Percentiles rank a stretch among this genome's conserved stretches.
These are phyloP conservation scores for Yamadazyma paraphyllophila DNA, from an alignment of 805 yeast genomes.

Conservation along the genomic window DNA sequence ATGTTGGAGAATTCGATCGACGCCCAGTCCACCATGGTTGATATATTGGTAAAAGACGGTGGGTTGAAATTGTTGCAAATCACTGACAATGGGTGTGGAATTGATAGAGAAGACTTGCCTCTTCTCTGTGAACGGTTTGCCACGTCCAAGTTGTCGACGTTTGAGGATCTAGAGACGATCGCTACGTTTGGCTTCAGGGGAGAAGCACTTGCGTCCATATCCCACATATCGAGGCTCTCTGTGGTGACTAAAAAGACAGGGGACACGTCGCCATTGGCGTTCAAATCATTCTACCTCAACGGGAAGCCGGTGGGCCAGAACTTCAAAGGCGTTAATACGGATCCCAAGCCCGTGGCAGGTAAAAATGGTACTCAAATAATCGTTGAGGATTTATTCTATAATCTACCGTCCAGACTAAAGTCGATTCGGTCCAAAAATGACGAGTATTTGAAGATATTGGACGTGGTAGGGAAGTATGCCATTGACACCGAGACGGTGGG, in stretches of 20 bases:
- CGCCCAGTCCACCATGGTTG: conserved; percentile 73
- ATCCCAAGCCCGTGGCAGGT: conserved; percentile 80
- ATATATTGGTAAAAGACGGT: conserved; percentile 84
- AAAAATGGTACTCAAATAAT: conserved; percentile 78
- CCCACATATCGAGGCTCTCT: conserved; percentile 80
- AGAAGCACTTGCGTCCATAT: conserved; percentile 92
- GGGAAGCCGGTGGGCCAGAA: conserved; percentile 56
- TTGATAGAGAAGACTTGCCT: conserved; percentile 65
- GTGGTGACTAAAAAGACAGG: conserved; percentile 67
- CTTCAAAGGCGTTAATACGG: conserved; percentile 36
- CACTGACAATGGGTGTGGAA: conserved; percentile 87
- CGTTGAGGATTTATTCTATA: conserved; percentile 88
- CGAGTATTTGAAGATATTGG: conserved; percentile 74
- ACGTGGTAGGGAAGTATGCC: conserved; percentile 80
- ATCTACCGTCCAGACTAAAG: conserved; percentile 73
- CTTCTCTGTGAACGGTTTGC: conserved; percentile 90
- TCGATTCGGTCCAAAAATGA: conserved; percentile 66
- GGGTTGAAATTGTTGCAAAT: conserved; percentile 85
- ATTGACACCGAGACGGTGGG: conserved; percentile 69
- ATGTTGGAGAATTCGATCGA: conserved; percentile 90
- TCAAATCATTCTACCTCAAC: conserved; percentile 62
- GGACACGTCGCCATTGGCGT: conserved; percentile 59
- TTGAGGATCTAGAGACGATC: conserved; percentile 71
- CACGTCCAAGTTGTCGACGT: conserved; percentile 74
- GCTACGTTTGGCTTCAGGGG: conserved; percentile 93